Base-by-base conservation (phyloP, 1,139 yeast species). In the Arxiozyma slooffiae region DNA sequence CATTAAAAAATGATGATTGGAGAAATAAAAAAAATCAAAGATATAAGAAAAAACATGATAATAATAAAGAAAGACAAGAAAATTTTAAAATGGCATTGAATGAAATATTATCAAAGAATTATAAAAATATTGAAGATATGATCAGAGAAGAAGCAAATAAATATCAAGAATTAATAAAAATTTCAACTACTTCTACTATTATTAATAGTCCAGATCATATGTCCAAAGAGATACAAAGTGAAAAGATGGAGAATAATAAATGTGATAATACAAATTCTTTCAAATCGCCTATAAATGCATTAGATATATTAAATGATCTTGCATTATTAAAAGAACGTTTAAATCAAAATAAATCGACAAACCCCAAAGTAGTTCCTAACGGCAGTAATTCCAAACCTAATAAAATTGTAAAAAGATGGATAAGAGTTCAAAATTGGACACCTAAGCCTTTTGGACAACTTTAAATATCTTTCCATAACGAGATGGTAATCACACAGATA, bases 361-460 rank as follows among this genome's bases (percentile, higher is more conserved):
- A 22, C 18, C 26, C 24, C 1, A 16, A 23, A 14, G 16, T n/a
- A 2, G 17, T 4, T 22, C 17, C 41, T 17, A 40, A 14, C 9
- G 34, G 1, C 17, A 22, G 22, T 17, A n/a, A 14, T 14, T 14
- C 20, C 4, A 42, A 26, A 30, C 18, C 24, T 21, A 20, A 38
- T 16, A 26, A 14, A 38, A 18, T 9, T 11, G 38, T 18, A 14
- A 30, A 26, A 18, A 14, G 17, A 7, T 26, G 41, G 43, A 26
- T 16, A 2, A 38, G 26, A 30, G 24, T 22, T 20, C n/a, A 4
- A 17, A 53, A 66, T 30, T 77, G 80, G 80, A 59, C 58, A 20
- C 75, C 79, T 0, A 70, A 62, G 50, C 80, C 81, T 1, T 75
- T 77, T 60, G 81, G 81, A 38, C 54, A 59, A 7, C n/a, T 45